A percentile compares a stretch with the other conserved stretches of the same genome.
phyloP scores from a whole-genome alignment of 257 asterid genomes.

The Coffea canephora region DNA sequence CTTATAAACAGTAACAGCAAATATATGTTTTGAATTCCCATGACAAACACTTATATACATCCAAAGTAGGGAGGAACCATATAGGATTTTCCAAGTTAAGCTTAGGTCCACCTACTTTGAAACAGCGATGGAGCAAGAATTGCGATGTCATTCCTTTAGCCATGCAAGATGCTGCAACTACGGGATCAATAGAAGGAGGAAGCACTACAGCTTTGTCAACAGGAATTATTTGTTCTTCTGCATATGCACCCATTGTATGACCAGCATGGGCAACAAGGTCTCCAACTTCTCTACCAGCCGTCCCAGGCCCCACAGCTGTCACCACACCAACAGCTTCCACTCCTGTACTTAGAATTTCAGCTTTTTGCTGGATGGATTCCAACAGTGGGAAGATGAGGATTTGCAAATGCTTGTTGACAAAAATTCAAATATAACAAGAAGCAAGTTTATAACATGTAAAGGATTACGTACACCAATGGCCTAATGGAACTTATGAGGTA shows the following conservation, averaged over 20 bases:
- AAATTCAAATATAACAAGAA: not conserved
- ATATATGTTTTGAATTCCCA: not conserved
- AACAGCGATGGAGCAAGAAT: conserved; percentile 70
- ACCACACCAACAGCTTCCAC: conserved; percentile 97
- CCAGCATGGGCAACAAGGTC: conserved; percentile 91
- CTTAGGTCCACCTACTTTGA: conserved; percentile 46
- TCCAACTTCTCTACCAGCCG: conserved; percentile 74
- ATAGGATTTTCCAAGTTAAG: not conserved
- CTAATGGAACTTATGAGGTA: not conserved
- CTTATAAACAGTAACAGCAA: not conserved
- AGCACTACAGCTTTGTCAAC: conserved; percentile 78
- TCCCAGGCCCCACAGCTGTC: conserved; percentile 85
- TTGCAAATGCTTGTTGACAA: too few species aligned
- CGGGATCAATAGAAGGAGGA: conserved; percentile 73
- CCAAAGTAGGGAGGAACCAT: not conserved
- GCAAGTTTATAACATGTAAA: not conserved
- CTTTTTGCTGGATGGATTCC: not conserved
- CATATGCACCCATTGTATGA: conserved; percentile 78
- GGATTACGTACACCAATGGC: too few species aligned
- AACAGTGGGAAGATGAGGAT: too few species aligned
- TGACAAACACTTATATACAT: not conserved
- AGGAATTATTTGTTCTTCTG: conserved; percentile 91
- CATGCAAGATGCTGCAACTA: conserved; percentile 67
- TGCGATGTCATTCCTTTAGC: conserved; percentile 94
- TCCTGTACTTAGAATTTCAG: conserved; percentile 38